phyloP scores from a whole-genome alignment of 1,284 basidiomycete genomes.

The Malassezia caprae region DNA sequence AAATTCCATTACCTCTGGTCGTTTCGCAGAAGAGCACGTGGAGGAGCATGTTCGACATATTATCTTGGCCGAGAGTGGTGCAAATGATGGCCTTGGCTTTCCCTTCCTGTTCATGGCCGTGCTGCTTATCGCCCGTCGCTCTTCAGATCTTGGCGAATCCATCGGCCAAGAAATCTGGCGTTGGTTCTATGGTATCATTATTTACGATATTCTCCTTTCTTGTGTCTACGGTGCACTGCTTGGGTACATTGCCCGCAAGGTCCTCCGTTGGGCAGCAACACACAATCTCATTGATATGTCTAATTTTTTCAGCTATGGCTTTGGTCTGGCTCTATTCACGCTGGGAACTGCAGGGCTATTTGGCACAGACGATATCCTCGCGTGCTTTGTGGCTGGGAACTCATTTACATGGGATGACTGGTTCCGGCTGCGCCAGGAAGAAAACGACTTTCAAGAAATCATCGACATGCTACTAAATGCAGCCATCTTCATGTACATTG shows the following conservation, averaged over 20 bases:
- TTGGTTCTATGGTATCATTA: conserved; percentile 49
- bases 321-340: conserved; percentile 49
- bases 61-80: conserved; percentile 49
- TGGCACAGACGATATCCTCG: conserved; percentile 50
- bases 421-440: conserved; percentile 53
- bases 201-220: conserved; percentile 49
- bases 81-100: conserved; percentile 49
- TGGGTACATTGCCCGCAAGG: conserved; percentile 49
- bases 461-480: conserved; percentile 54
- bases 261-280: conserved; percentile 47
- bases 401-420: conserved; percentile 49
- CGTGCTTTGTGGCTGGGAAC: conserved; percentile 50
- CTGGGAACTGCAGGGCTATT: conserved; percentile 50
- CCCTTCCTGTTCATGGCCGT: conserved; percentile 47
- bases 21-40: conserved; percentile 50
- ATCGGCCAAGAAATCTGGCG: conserved; percentile 43
- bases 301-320: conserved; percentile 47
- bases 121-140: conserved; percentile 36
- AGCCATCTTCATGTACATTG: conserved; percentile 50
- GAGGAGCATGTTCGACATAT: conserved; percentile 48
- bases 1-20: conserved; percentile 47
- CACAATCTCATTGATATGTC: conserved; percentile 48
- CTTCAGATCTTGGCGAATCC: conserved; percentile 26
- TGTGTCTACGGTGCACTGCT: conserved; percentile 47
- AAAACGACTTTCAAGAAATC: conserved; percentile 54